phyloP scores from a whole-genome alignment of 176 grass and related monocot genomes.

The Carex parvula region DNA sequence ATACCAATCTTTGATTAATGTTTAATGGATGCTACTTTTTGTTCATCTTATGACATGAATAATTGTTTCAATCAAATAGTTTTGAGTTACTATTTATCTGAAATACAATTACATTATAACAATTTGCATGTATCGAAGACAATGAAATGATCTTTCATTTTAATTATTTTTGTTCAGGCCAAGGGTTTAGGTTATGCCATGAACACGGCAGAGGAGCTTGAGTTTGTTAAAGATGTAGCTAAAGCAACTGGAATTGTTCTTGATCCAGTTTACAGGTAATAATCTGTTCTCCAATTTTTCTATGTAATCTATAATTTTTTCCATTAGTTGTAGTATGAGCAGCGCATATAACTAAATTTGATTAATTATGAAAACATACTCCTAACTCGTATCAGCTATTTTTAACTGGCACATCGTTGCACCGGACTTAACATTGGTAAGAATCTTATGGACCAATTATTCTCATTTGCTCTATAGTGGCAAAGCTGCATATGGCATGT shows the following conservation, averaged over 20 bases:
- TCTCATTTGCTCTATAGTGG: constrained; percentile 44
- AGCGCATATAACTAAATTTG: neutral
- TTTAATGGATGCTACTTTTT: neutral
- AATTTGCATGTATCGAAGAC: neutral
- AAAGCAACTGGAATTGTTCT: constrained; percentile 77
- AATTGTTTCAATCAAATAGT: neutral
- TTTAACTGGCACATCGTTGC: neutral
- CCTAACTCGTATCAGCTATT: neutral
- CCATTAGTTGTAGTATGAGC: neutral
- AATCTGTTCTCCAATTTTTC: neutral
- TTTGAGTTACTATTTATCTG: neutral
- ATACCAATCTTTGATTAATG: neutral
- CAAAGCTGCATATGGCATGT: constrained; percentile 61
- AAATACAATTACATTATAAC: neutral
- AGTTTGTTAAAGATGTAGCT: constrained; percentile 89
- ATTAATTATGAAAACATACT: neutral
- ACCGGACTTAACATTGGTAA: neutral
- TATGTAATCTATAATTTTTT: neutral
- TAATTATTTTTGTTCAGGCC: constrained; percentile 44
- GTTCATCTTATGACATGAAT: neutral
- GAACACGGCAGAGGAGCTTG: constrained; percentile 86
- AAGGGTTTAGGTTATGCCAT: constrained; percentile 97
- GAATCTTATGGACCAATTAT: neutral
- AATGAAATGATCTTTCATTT: neutral
- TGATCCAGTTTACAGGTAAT: constrained; percentile 93